phyloP scores from a whole-genome alignment of 345 rosid species.

The Brassica incana region DNA sequence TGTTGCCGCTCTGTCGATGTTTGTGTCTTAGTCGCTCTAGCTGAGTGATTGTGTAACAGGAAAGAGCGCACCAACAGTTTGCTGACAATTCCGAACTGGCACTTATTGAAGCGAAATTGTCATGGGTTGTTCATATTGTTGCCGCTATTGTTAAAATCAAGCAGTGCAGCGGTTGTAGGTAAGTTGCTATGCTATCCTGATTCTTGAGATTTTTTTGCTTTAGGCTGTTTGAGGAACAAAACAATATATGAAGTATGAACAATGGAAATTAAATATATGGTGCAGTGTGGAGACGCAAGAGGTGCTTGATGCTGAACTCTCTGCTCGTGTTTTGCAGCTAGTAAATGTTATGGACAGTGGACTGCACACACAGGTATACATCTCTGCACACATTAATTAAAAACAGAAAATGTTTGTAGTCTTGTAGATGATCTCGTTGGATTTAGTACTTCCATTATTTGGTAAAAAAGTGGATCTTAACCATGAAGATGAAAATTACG shows the following conservation, averaged over 20 bases:
- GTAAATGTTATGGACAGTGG: conserved; percentile 92
- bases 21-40: conserved; percentile 9
- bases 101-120: conserved; percentile 87
- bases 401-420: background rate
- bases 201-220: conserved; percentile 4
- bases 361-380: conserved; percentile 74
- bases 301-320: conserved; percentile 97
- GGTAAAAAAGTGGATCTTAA: conserved; percentile 9
- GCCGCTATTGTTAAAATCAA: conserved; percentile 91
- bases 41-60: conserved; percentile 54
- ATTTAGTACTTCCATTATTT: conserved; percentile 4
- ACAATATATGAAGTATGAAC: conserved; percentile 15
- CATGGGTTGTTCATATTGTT: conserved; percentile 95
- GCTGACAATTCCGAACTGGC: conserved; percentile 70
- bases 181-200: conserved; percentile 20
- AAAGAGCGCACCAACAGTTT: conserved; percentile 66
- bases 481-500: conserved; percentile 13
- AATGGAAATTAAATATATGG: conserved; percentile 19
- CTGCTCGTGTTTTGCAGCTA: conserved; percentile 95
- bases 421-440: background rate
- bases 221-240: conserved; percentile 25
- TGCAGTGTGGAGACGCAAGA: conserved; percentile 95
- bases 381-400: background rate
- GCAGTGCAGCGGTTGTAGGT: conserved; percentile 93
- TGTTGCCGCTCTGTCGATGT: conserved; percentile 3